Evolutionary conservation across 2,329 filamentous ascomycete species (phyloP).

Genomic region (Fusarium pseudograminearum): DNA sequence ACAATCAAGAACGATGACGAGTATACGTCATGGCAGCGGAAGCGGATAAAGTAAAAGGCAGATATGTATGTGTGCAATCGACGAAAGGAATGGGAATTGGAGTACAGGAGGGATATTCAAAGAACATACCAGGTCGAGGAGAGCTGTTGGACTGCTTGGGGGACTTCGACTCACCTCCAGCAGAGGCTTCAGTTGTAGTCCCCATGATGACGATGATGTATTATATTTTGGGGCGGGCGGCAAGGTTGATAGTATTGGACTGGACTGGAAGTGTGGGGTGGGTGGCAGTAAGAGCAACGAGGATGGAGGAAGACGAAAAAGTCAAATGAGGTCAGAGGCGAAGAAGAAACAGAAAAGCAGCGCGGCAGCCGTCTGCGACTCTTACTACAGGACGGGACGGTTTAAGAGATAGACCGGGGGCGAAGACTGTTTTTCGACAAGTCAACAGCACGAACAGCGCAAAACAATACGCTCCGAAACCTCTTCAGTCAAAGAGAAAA

Average conservation of each 20-base stretch:
- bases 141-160: slow-evolving; percentile 60
- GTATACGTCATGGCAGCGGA: slow-evolving; percentile 45
- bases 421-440: slow-evolving; percentile 39
- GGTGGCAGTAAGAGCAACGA: slow-evolving; percentile 44
- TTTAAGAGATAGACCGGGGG: slow-evolving; percentile 40
- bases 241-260: slow-evolving; percentile 44
- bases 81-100: slow-evolving; percentile 12
- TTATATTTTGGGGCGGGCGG: slow-evolving; percentile 52
- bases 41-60: slow-evolving; percentile 7
- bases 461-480: slow-evolving; percentile 29
- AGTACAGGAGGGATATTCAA: slow-evolving; percentile 12
- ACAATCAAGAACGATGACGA: slow-evolving; percentile 38
- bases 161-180: slow-evolving; percentile 61
- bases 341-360: slow-evolving; percentile 43
- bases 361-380: slow-evolving; percentile 38
- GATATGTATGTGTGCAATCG: background rate
- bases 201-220: slow-evolving; percentile 64
- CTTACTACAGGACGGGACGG: slow-evolving; percentile 41
- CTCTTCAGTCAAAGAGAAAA: slow-evolving; percentile 19
- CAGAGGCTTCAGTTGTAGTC: slow-evolving; percentile 56
- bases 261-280: slow-evolving; percentile 47
- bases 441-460: slow-evolving; percentile 38
- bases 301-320: slow-evolving; percentile 48
- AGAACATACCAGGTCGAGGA: slow-evolving; percentile 58
- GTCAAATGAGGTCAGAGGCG: slow-evolving; percentile 58